These are phyloP conservation scores for Clitopilus hobsonii DNA, from an alignment of 768 basidiomycete genomes.

Conservation along the genomic window DNA sequence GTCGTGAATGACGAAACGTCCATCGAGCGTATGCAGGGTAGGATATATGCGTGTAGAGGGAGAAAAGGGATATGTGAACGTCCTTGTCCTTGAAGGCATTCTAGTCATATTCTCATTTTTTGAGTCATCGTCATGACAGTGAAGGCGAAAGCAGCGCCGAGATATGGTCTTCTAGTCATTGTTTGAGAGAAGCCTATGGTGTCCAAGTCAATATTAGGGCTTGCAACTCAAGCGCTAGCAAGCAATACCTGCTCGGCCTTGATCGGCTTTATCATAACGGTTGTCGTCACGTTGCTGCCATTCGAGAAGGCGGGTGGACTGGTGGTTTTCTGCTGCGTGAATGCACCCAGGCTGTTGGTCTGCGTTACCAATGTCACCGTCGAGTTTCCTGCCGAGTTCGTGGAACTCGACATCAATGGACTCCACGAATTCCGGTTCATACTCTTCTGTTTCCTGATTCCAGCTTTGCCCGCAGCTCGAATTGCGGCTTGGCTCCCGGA, in stretches of 20 bases:
- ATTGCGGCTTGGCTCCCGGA: constrained; percentile 27
- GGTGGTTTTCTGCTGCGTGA: not conserved
- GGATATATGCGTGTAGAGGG: not conserved
- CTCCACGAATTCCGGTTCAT: constrained; percentile 51
- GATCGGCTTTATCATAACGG: not conserved
- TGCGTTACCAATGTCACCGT: not conserved
- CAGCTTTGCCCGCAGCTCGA: constrained; percentile 47
- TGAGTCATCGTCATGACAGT: not conserved
- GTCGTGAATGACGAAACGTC: not conserved
- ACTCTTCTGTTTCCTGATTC: constrained; percentile 40
- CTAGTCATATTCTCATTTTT: not conserved
- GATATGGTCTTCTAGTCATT: not conserved
- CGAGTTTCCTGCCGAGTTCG: constrained; percentile 2
- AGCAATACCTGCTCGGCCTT: not conserved
- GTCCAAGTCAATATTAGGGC: not conserved
- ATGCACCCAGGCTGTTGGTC: not conserved
- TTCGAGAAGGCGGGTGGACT: not conserved
- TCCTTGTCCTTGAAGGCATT: not conserved
- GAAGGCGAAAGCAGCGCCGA: not conserved
- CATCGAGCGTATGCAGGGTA: not conserved
- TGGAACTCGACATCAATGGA: constrained; percentile 10
- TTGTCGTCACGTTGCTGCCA: not conserved
- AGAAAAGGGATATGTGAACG: not conserved
- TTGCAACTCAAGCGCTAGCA: not conserved
- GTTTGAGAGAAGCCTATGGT: not conserved